These are phyloP conservation scores for Coemansia sp. DNA, from an alignment of 192 early-diverging fungal species.

Conservation along the genomic window DNA sequence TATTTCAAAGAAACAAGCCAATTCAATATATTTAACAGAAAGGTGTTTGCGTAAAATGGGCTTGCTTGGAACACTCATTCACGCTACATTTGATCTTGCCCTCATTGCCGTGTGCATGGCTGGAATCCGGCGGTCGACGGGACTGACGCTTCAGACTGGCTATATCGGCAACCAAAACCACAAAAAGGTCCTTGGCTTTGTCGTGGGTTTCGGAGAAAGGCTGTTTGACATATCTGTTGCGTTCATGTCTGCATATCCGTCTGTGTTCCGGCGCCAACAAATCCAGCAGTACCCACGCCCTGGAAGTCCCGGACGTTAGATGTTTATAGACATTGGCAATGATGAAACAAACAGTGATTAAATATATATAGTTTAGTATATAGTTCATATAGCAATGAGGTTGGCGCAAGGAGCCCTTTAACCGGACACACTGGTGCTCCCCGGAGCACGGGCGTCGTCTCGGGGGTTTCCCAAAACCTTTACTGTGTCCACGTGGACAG, in stretches of 20 bases:
- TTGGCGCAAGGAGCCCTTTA: too few relatives aligned
- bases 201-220: slow-evolving; percentile 39
- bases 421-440: too few relatives aligned
- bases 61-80: slow-evolving; percentile 34
- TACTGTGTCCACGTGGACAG: too few relatives aligned
- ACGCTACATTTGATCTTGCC: slow-evolving; percentile 39
- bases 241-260: slow-evolving; percentile 48
- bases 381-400: too few relatives aligned
- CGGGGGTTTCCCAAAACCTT: too few relatives aligned
- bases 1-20: too few relatives aligned
- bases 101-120: slow-evolving; percentile 47
- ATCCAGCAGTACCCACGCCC: slow-evolving; percentile 8
- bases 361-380: too few relatives aligned
- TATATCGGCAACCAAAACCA: slow-evolving; percentile 36
- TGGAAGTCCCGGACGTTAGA: slow-evolving; percentile 9
- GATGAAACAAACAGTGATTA: too few relatives aligned
- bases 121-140: slow-evolving; percentile 51
- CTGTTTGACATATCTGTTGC: slow-evolving; percentile 52
- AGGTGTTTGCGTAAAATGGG: slow-evolving; percentile 24
- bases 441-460: too few relatives aligned
- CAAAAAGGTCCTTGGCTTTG: slow-evolving; percentile 38
- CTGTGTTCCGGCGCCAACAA: slow-evolving; percentile 38
- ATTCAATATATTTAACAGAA: too few relatives aligned
- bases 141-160: slow-evolving; percentile 34
- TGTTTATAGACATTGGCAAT: too few relatives aligned